Percentiles rank a stretch among this genome's conserved stretches.
Conservation (phyloP, 345 rosid genomes). For the Aurinia saxatilis region DNA sequence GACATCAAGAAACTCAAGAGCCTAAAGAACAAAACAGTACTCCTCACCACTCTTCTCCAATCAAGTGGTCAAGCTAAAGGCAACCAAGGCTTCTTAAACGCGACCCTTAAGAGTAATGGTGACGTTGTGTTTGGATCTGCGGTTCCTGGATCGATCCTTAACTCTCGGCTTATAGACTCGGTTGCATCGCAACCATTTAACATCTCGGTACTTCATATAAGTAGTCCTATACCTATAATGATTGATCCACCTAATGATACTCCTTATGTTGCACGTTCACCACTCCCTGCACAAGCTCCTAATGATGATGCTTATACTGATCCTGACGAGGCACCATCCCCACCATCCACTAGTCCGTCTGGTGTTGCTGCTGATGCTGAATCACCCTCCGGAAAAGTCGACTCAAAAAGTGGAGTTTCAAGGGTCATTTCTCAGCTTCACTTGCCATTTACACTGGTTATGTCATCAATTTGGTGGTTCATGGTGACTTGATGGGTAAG, state of each 20-base stretch:
- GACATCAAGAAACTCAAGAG: constrained; percentile 65
- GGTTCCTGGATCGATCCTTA: constrained; percentile 57
- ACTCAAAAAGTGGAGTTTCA: constrained; percentile 4
- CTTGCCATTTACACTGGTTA: background rate
- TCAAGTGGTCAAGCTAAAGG: constrained; percentile 81
- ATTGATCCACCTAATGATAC: background rate
- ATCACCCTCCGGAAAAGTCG: background rate
- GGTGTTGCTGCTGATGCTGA: background rate
- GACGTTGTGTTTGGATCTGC: constrained; percentile 68
- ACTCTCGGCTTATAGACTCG: constrained; percentile 45
- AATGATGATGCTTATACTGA: background rate
- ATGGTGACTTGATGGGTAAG: background rate
- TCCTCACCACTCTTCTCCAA: constrained; percentile 75
- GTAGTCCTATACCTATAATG: constrained; percentile 54
- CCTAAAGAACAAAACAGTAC: constrained; percentile 48
- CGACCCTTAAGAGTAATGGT: constrained; percentile 57
- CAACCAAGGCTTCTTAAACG: constrained; percentile 64
- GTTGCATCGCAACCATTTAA: constrained; percentile 57
- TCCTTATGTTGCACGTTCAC: constrained; percentile 6
- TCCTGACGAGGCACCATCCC: constrained; percentile 2
- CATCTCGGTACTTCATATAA: constrained; percentile 62
- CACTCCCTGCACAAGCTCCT: constrained; percentile 1
- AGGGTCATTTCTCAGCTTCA: background rate
- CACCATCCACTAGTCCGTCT: constrained; percentile 9
- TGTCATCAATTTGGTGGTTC: constrained; percentile 17